Evolutionary conservation across 73 alveolate species (phyloP).

Genomic region (Durusdinium trenchii): DNA sequence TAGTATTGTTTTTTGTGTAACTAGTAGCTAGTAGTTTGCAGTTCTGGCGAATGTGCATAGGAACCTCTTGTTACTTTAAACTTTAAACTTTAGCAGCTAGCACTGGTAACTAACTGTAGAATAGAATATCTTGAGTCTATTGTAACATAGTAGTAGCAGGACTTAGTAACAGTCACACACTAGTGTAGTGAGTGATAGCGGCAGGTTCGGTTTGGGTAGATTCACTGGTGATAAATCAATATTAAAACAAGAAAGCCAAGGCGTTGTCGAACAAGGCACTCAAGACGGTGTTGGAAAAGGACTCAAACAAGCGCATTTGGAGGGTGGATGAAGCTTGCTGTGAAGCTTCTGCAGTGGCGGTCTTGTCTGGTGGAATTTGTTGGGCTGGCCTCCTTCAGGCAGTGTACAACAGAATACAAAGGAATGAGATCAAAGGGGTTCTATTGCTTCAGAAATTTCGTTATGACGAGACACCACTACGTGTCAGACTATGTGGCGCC

Average conservation of each 20-base stretch:
- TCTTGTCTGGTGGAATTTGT: background rate
- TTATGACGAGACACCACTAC: constrained; percentile 38
- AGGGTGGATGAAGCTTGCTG: background rate
- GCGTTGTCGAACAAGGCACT: constrained; percentile 22
- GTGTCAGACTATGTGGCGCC: background rate
- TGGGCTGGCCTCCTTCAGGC: background rate
- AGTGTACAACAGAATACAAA: background rate
- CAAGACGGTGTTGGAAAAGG: background rate
- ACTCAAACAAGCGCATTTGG: background rate
- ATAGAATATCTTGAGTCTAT: too few species aligned
- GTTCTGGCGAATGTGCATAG: too few species aligned
- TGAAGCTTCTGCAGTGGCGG: background rate
- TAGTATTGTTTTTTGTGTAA: too few species aligned
- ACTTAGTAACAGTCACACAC: too few species aligned
- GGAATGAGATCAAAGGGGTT: background rate
- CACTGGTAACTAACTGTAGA: too few species aligned
- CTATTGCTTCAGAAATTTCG: background rate
- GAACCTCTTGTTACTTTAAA: too few species aligned
- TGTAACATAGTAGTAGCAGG: too few species aligned
- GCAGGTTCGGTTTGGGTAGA: too few species aligned
- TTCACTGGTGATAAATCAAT: too few species aligned
- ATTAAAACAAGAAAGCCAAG: background rate
- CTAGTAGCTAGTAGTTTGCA: too few species aligned
- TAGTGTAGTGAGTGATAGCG: too few species aligned
- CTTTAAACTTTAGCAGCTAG: too few species aligned